Evolutionary conservation across 1,284 basidiomycete species (phyloP), one percentile per base, ranked within the genome.

Genomic region (Cryptococcus maquisensis): DNA sequence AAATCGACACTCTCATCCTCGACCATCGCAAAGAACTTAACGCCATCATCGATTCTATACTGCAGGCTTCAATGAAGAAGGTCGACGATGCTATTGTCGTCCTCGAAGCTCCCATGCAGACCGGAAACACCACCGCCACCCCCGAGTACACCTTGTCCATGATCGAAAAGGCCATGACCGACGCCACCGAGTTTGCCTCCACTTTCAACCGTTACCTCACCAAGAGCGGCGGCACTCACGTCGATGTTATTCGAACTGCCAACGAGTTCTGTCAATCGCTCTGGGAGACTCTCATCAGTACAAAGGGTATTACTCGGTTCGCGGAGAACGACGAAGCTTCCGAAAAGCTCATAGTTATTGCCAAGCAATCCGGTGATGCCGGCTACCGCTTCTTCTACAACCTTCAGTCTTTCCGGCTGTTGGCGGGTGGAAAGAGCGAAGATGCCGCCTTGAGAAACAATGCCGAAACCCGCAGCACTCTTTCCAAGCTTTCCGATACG

Each of bases 1-100:
- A 98, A 74, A 93, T 99, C 67, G 95, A 98, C 75, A 96, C 87
- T 1, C 82, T 99, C 64, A 96, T 98, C 63, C 81, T 99, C 57
- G 96, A 99, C 75, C 91, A 97, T 72, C 84, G 92, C 72, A 98
- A 97, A 81, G 96, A 98, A 79, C 82, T 99, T 67, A 98, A 98
- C 77, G 84, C 92, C 65, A 96, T 99, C 74, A 98, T 99, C 69
- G 91, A 99, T 77, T 98, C 96, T 3, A 98, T 98, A 71, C 80
- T 99, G 35, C 90, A 96, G 74, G 90, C 92, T 9, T 98, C 95
- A 70, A 90, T 95, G 37, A 89, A 95, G 65, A 98, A 98, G 77
- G 85, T 98, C 46, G 96, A 99, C 68, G 95, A 98, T 72, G 84
- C 90, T 3, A 89, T 98, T 66, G 98, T 98, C 77, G 94, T 98